A percentile compares a stretch with the other conserved stretches of the same genome.
These are phyloP conservation scores for Gryganskiella cystojenkinii DNA, from an alignment of 192 early-diverging fungal genomes.

Conservation along the genomic window DNA sequence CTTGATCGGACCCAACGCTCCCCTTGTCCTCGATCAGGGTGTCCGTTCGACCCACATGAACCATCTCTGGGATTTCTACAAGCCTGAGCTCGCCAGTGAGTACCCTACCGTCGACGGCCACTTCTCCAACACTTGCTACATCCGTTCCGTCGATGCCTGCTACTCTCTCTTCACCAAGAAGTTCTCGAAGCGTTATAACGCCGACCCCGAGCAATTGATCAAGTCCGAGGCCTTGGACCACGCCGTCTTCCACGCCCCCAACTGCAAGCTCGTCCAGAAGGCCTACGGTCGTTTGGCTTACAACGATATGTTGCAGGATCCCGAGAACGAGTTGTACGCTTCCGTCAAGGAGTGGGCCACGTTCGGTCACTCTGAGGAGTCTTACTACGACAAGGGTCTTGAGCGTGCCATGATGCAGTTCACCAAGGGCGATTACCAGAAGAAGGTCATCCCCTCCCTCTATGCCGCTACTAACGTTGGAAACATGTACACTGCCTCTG, in stretches of 20 bases:
- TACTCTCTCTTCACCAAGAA: slow-evolving; percentile 87
- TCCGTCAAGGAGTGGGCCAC: slow-evolving; percentile 30
- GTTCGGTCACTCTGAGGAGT: slow-evolving; percentile 70
- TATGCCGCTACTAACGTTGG: slow-evolving; percentile 91
- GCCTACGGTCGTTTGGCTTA: slow-evolving; percentile 90
- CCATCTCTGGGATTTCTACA: slow-evolving; percentile 99
- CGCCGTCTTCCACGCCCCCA: slow-evolving; percentile 95
- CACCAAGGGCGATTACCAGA: slow-evolving; percentile 77
- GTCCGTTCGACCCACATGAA: slow-evolving; percentile 94
- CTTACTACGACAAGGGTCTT: slow-evolving; percentile 87
- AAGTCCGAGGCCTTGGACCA: slow-evolving; percentile 74
- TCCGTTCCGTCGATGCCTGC: slow-evolving; percentile 89
- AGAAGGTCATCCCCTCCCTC: slow-evolving; percentile 83
- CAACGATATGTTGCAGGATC: slow-evolving; percentile 91
- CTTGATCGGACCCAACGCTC: slow-evolving; percentile 92
- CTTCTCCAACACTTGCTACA: slow-evolving; percentile 92
- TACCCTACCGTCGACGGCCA: slow-evolving; percentile 98
- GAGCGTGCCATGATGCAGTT: slow-evolving; percentile 92
- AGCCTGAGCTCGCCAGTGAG: slow-evolving; percentile 97
- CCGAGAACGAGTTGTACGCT: slow-evolving; percentile 65
- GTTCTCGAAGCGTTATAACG: slow-evolving; percentile 42
- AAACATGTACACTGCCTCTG: slow-evolving; percentile 87
- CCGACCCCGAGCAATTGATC: slow-evolving; percentile 54
- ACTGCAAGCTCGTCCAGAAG: slow-evolving; percentile 98
- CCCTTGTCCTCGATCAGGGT: slow-evolving; percentile 90